Percentiles rank a stretch among this genome's conserved stretches.
phyloP scores from a whole-genome alignment of 441 rosid genomes.

The Brassica balearica region DNA sequence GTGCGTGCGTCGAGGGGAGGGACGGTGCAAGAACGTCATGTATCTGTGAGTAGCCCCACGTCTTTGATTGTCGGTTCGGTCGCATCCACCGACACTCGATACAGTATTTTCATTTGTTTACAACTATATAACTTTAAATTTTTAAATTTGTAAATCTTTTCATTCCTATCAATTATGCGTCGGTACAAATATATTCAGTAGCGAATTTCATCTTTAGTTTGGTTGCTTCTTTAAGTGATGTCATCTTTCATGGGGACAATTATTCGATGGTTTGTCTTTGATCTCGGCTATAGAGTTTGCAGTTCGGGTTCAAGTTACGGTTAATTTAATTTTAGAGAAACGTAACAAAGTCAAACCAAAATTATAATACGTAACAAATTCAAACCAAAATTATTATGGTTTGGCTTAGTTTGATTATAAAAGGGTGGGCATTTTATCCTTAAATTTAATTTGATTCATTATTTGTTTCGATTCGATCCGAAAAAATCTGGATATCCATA shows the following conservation, averaged over 20 bases:
- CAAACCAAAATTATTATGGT: not conserved
- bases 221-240: conserved; percentile 35
- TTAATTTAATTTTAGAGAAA: conserved; percentile 15
- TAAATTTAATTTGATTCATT: too few relatives aligned
- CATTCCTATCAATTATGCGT: conserved; percentile 35
- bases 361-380: too few relatives aligned
- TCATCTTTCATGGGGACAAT: conserved; percentile 29
- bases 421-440: too few relatives aligned
- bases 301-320: conserved; percentile 8
- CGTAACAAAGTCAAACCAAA: conserved; percentile 12
- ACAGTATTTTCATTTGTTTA: conserved; percentile 30
- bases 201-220: conserved; percentile 37
- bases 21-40: conserved; percentile 42
- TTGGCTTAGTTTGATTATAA: conserved; percentile 1
- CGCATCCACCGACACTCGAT: conserved; percentile 45
- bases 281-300: not conserved
- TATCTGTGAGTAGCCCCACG: conserved; percentile 43
- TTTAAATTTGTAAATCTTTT: not conserved
- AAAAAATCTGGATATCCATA: too few relatives aligned
- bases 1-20: conserved; percentile 34
- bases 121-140: not conserved
- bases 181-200: conserved; percentile 35
- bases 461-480: too few relatives aligned
- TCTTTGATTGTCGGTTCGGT: conserved; percentile 48
- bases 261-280: conserved; percentile 21